Evolutionary conservation across 192 early-diverging fungal genomes (phyloP), one percentile per base, ranked within the genome.

Genomic region (Coemansia erecta): DNA sequence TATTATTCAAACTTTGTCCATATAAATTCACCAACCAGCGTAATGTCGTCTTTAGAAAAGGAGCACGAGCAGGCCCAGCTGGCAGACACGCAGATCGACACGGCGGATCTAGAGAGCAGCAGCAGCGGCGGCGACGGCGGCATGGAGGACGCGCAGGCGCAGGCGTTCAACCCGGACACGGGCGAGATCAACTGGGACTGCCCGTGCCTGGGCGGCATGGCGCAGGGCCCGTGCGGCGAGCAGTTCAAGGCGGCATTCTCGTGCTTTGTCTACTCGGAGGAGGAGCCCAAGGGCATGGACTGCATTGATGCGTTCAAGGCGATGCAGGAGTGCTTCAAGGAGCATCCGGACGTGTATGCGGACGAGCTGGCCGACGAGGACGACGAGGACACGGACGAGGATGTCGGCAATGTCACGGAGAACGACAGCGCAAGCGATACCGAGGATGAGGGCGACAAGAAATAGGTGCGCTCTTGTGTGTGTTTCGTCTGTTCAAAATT

Each of bases 161-260:
- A 83, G 58, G 88, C 88, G 26, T 88, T 84, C 43, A 74, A 90
- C 60, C 86, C 86, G 1, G 89, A 90, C 60, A 90, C 89, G 0
- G 90, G 90, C 46, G 87, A 92, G 83, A 95, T 97, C 77, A 94
- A 95, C 83, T 97, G 93, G 92, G 94, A 94, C 73, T 94, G 94
- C 58, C 94, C 94, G 23, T 98, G 97, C 66, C 68, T 98, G 7
- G 94, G 89, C 35, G 87, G 86, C 33, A 99, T 99, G 97, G 92
- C 92, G 11, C 82, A 92, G 24, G 92, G 92, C 13, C 92, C 97
- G n/a, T 99, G 97, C 71, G 97, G 94, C 21, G 95, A 97, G 60
- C 75, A 86, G 58, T 99, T 99, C 84, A 97, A 97, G 69, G 87
- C 83, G 7, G 94, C 95, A 14, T 99, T 99, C 60, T 92, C 93